Percentiles rank a stretch among this genome's conserved stretches.
phyloP scores from a whole-genome alignment of 495 filamentous ascomycete genomes.

The Penicillium maclennaniae region DNA sequence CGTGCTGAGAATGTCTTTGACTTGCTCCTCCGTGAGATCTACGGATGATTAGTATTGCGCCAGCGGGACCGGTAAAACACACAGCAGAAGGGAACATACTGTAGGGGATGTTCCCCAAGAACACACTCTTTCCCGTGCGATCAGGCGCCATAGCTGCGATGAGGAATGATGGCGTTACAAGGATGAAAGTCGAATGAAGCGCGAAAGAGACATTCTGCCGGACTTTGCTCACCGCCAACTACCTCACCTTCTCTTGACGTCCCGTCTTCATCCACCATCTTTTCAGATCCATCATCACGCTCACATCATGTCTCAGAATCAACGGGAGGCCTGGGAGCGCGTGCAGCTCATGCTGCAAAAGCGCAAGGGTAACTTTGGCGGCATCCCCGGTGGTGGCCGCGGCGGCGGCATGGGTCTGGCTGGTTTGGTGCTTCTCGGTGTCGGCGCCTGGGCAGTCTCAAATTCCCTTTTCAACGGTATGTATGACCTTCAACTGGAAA shows the following conservation, averaged over 20 bases:
- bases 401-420: conserved; percentile 38
- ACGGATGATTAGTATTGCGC: conserved; percentile 11
- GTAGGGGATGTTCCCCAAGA: conserved; percentile 83
- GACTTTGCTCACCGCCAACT: conserved; percentile 23
- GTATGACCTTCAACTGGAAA: background rate
- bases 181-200: conserved; percentile 8
- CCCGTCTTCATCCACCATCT: conserved; percentile 22
- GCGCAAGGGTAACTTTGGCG: conserved; percentile 41
- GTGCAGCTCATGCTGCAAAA: conserved; percentile 60
- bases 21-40: conserved; percentile 94
- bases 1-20: conserved; percentile 82
- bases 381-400: conserved; percentile 49
- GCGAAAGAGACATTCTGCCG: conserved; percentile 23
- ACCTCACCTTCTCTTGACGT: conserved; percentile 23
- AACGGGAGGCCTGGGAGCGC: conserved; percentile 60
- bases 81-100: conserved; percentile 22
- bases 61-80: background rate
- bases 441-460: conserved; percentile 62
- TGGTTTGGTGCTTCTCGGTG: conserved; percentile 57
- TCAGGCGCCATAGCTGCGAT: conserved; percentile 51
- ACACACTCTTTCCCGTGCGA: conserved; percentile 62
- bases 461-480: conserved; percentile 92
- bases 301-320: conserved; percentile 53
- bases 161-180: background rate
- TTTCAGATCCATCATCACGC: conserved; percentile 10